These are phyloP conservation scores for Daldinia sp. DNA, from an alignment of 2,329 filamentous ascomycete genomes.

Conservation along the genomic window DNA sequence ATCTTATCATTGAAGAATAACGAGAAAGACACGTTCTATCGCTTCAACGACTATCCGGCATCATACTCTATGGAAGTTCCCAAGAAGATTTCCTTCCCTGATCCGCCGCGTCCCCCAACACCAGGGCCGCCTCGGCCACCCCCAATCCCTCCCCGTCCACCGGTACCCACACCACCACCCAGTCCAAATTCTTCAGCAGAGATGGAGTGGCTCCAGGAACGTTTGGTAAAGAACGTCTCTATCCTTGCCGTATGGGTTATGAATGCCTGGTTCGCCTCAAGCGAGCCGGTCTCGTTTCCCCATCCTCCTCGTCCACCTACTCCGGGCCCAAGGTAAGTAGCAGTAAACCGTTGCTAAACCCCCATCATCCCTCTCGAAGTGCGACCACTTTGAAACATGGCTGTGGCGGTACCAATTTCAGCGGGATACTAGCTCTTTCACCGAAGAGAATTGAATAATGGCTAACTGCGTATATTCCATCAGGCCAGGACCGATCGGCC, in stretches of 20 bases:
- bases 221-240: slow-evolving; percentile 29
- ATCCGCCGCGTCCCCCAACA: slow-evolving; percentile 49
- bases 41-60: not conserved
- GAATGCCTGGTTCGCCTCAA: slow-evolving; percentile 18
- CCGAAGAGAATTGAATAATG: not conserved
- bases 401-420: slow-evolving; percentile 20
- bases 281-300: slow-evolving; percentile 33
- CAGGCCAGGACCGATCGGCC: slow-evolving; percentile 46
- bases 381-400: slow-evolving; percentile 29
- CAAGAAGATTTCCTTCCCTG: slow-evolving; percentile 36
- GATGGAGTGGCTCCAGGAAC: slow-evolving; percentile 11
- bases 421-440: not conserved
- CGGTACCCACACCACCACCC: slow-evolving; percentile 50
- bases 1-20: not conserved
- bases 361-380: not conserved
- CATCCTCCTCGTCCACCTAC: slow-evolving; percentile 47
- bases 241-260: slow-evolving; percentile 28
- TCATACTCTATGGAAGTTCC: slow-evolving; percentile 5
- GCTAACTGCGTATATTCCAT: slow-evolving; percentile 25
- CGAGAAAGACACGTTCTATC: not conserved
- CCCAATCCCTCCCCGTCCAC: slow-evolving; percentile 46
- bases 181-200: slow-evolving; percentile 42
- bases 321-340: slow-evolving; percentile 43
- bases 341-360: slow-evolving; percentile 2
- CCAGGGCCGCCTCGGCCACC: slow-evolving; percentile 46